phyloP scores from a whole-genome alignment of 2,329 filamentous ascomycete species.

The Aquanectria penicillioides region DNA sequence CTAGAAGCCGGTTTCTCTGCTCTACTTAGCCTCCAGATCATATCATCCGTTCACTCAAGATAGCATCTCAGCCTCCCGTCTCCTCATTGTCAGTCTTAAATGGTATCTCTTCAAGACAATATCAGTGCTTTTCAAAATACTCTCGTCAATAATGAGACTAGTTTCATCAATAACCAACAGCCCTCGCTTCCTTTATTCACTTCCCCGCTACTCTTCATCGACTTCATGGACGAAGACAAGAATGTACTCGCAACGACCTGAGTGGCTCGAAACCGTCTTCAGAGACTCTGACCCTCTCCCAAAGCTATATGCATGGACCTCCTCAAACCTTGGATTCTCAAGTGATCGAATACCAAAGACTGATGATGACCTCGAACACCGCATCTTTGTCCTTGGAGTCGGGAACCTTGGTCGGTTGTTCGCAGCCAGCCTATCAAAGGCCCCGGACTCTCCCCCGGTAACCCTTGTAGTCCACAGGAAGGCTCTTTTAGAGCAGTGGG shows the following conservation, averaged over 20 bases:
- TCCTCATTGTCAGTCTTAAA: too few species aligned
- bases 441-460: slow-evolving; percentile 72
- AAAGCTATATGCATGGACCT: slow-evolving; percentile 51
- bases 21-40: neutral
- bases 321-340: slow-evolving; percentile 40
- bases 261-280: slow-evolving; percentile 49
- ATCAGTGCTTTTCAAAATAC: neutral
- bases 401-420: slow-evolving; percentile 86
- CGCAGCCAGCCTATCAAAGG: slow-evolving; percentile 74
- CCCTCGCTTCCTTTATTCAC: neutral
- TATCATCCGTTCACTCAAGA: neutral
- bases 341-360: neutral
- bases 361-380: slow-evolving; percentile 41
- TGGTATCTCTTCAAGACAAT: neutral
- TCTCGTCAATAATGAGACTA: neutral
- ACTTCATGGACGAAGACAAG: slow-evolving; percentile 18
- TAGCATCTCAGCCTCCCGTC: neutral
- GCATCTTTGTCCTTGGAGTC: slow-evolving; percentile 81
- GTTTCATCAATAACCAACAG: neutral
- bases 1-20: neutral
- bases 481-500: slow-evolving; percentile 61
- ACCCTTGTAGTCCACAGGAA: slow-evolving; percentile 81
- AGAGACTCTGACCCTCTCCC: slow-evolving; percentile 39
- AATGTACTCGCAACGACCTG: slow-evolving; percentile 41
- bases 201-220: neutral